Evolutionary conservation across 495 filamentous ascomycete species (phyloP), one percentile per base, ranked within the genome.

Genomic region (Hypoxylon perforatum): DNA sequence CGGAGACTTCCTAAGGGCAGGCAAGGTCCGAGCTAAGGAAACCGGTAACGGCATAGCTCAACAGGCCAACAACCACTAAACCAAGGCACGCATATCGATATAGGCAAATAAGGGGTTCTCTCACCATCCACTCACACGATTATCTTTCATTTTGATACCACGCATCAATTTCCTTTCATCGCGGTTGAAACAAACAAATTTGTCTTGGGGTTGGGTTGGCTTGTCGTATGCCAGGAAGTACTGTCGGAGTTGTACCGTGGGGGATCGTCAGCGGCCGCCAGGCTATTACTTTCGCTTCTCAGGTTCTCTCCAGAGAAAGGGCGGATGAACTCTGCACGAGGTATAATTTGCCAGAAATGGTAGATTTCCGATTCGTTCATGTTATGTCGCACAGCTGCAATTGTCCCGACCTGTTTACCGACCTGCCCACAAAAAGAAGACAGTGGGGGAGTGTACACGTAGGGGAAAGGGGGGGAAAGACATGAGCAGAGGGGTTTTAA

Each of bases 21-120:
- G 87, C 77, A 91, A 90, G 76, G 81, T 84, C 21, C 81, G 91
- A 70, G 81, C 78, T 33, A 87, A 88, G 77, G 69, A 75, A 57
- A 19, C 61, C 14, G 23, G 51, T 50, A 59, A 66, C 11, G 53
- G 68, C 15, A 5, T 38, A 23, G 38, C 69, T 36, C 62, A 33
- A 36, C 59, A 68, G 6, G 44, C 44, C 35, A 59, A 65, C 35
- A 55, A 65, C 50, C 19, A 62, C 15, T 51, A 10, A 61, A 53
- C 4, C 23, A n/a, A 17, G 6, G 8, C 9, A 22, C 39, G 28
- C 4, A 41, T 23, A 21, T 5, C 19, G 23, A 53, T 21, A 52
- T 12, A 35, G 6, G 39, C 50, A 15, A n/a, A 56, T 42, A 50
- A 15, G 14, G 41, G 23, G 57, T 49, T 41, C 41, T 66, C 53